Base-by-base conservation (phyloP, 2,329 filamentous ascomycete species). In the Alternaria longipes region DNA sequence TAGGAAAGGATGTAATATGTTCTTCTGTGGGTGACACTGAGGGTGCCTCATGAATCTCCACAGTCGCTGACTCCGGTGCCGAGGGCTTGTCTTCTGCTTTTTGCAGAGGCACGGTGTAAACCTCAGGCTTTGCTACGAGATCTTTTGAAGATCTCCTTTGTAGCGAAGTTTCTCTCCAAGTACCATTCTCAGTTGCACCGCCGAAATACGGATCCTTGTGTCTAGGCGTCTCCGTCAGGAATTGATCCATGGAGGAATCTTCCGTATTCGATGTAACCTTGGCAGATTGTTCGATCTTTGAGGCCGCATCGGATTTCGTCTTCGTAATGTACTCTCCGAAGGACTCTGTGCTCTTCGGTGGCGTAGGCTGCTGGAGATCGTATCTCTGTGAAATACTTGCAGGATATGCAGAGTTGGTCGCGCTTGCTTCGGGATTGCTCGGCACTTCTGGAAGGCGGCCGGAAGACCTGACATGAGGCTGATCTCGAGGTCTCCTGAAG, bases 141-240 rank as follows among this genome's bases (percentile, higher is more conserved):
- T 36, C 41, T 41, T 40, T 46, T 38, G 41, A 34, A 28, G 42
- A 54, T 24, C 61, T 60, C 36, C 66, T 60, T 49, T 70, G 59
- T 30, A 76, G 26, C 1, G 63, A 56, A 20, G 72, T 78, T 32
- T 75, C 69, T 54, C 66, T 72, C 74, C 74, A 76, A 18, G 54
- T 62, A 8, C 52, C 56, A 26, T 12, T 14, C 18, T 30, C 47
- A 4, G n/a, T 46, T 49, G 42, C 26, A 34, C 56, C 30, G 5
- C 28, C 42, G 14, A 22, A 8, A 40, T 36, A 12, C 9, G 26
- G 16, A 8, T 54, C 24, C 9, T 34, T 30, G 4, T 53, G 18
- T 26, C 51, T 41, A 24, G 64, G 34, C 8, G 60, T 59, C 4
- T 69, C 62, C 3, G 60, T 56, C 20, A 75, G 64, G 22, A 75